phyloP scores from a whole-genome alignment of 2,329 filamentous ascomycete species.

The Amesomyces nigricolor region DNA sequence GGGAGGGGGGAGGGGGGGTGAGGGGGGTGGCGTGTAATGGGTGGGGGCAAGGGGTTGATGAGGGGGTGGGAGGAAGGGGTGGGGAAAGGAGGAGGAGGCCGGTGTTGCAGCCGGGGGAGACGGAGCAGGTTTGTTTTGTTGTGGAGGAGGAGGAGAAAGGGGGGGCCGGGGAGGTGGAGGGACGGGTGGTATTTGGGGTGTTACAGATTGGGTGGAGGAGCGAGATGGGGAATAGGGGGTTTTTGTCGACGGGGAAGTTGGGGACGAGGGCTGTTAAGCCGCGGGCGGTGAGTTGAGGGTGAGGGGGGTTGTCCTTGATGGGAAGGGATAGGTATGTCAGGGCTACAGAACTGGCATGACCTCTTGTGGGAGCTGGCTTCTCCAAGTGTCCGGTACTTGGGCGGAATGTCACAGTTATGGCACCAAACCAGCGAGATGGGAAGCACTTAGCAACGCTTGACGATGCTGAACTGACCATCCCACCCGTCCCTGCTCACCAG shows the following conservation, averaged over 20 bases:
- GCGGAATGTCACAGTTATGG: too few relatives aligned
- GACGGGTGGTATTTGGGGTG: slow-evolving; percentile 66
- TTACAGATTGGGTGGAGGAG: slow-evolving; percentile 83
- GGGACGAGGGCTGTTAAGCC: slow-evolving; percentile 40
- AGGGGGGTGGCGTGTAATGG: slow-evolving; percentile 53
- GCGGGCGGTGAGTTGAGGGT: background rate
- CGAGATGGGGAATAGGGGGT: slow-evolving; percentile 83
- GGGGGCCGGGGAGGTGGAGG: slow-evolving; percentile 40
- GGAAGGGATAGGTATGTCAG: too few relatives aligned
- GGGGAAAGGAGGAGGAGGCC: slow-evolving; percentile 41
- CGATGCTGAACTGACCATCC: too few relatives aligned
- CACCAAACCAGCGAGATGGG: too few relatives aligned
- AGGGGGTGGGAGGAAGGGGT: slow-evolving; percentile 9
- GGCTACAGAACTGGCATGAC: too few relatives aligned
- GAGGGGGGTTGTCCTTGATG: too few relatives aligned
- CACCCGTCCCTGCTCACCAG: too few relatives aligned
- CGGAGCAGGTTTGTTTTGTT: slow-evolving; percentile 61
- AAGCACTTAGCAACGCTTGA: too few relatives aligned
- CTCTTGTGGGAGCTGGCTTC: too few relatives aligned
- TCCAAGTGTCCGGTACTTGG: too few relatives aligned
- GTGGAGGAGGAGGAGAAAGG: slow-evolving; percentile 42
- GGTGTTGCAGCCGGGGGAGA: slow-evolving; percentile 56
- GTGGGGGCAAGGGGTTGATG: slow-evolving; percentile 32
- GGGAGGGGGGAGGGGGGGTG: slow-evolving; percentile 35
- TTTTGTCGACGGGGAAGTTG: slow-evolving; percentile 79